Evolutionary conservation across 352 stramenopile species (phyloP), one percentile per base, ranked within the genome.

Genomic region (Paralagenidium karlingii): DNA sequence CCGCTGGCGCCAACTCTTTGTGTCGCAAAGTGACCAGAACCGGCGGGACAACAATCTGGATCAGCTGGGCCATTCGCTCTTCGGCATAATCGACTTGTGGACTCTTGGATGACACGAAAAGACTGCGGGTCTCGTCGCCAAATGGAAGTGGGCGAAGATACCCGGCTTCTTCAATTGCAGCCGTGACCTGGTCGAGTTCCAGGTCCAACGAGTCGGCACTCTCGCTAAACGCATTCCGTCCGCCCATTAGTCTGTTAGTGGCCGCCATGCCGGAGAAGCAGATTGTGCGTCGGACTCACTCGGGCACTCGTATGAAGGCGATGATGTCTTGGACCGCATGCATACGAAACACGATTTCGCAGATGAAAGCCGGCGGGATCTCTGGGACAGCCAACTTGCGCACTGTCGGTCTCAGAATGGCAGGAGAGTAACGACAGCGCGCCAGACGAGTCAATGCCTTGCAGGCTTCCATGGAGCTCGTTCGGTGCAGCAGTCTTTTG

Each of bases 311-410:
- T 28, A 85, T 73, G 1, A 68, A 52, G 8, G 58, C 51, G 24
- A 83, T 54, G 10, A 89, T 47, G 40, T 84, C 75, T 60, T 89
- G 67, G 1, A 89, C 43, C 1, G 61, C 67, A 20, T 89, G 75
- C 15, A 84, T 48, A 2, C 74, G 60, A 1, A 73, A 52, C 19
- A 86, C 40, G 7, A 77, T 63, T 8, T 82, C 68, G 20, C 68
- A 80, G 27, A 84, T 60, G n/a, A 80, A 48, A 1, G 64, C 67
- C 33, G 82, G 75, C 0, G 71, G 63, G 4, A 74, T 56, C 34
- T 70, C 51, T 0, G 68, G 66, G 0, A 86, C 56, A 19, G 30
- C 18, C 2, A 67, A 81, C 10, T 62, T 79, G 15, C 76, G 42
- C n/a, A n/a, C n/a, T 2, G 65, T 73, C 5, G 64, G 62, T 19